Base-by-base conservation (phyloP, 768 basidiomycete genomes). In the Suillus bovinus region DNA sequence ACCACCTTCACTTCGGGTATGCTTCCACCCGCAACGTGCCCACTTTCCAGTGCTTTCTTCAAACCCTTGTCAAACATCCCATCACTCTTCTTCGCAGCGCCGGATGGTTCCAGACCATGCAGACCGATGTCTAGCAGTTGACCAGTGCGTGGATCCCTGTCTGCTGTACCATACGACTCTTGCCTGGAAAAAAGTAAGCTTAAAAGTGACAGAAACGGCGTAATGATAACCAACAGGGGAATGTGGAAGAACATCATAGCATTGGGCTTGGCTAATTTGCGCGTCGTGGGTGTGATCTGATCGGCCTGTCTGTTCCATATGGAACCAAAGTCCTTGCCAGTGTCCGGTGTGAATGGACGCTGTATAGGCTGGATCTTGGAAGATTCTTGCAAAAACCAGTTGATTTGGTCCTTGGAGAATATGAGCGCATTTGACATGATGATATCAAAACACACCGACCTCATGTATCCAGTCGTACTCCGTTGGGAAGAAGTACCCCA, bases 211-310 rank as follows among this genome's bases (percentile, higher is more conserved):
- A 33, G 13, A 31, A 0, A n/a, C 20, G 6, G 38, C n/a, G 7
- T 47, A 20, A 56, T 9, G 29, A 56, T 56, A 4, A 79, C 88
- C 24, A 71, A 93, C 89, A 98, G 71, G 58, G 96, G 96, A 53
- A 99, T 99, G 67, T 99, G 96, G 87, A 97, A 98, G 78, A 96
- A 97, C 90, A 94, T 92, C 67, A 99, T 74, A 0, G 94, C 96
- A 69, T 98, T 98, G 1, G 96, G 96, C 74, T 97, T 99, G 5
- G 91, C 93, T 3, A 95, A 80, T 60, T 79, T 81, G 68, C 77
- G 75, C 27, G 75, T 74, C 55, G 79, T 71, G 0, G 90, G 87
- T 0, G 83, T 78, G 54, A 88, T 69, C 73, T 90, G 90, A 41
- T 81, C 84, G 16, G 74, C 73, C 66, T 89, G 84, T 24, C 90